Evolutionary conservation across 139 green algal genomes (phyloP).

Genomic region (Chlorella sp.): DNA sequence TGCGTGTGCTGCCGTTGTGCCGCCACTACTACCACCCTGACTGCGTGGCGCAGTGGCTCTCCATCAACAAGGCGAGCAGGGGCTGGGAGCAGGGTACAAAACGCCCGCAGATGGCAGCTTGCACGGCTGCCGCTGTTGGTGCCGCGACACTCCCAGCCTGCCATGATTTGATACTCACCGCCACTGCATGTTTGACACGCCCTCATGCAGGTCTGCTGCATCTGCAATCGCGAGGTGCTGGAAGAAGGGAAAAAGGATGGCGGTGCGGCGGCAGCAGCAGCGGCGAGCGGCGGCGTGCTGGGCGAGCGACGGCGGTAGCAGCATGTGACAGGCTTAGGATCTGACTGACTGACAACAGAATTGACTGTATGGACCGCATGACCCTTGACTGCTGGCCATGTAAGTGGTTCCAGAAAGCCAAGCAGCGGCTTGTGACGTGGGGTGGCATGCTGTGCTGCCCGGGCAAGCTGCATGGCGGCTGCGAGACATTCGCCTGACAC

Average conservation of each 20-base stretch:
- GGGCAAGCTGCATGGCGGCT: not conserved
- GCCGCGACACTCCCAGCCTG: not conserved
- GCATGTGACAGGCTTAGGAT: not conserved
- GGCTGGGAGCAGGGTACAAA: not conserved
- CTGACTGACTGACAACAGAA: not conserved
- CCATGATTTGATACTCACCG: not conserved
- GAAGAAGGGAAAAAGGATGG: not conserved
- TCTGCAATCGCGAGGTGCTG: conserved; percentile 38
- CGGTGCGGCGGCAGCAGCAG: not conserved
- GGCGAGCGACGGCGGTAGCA: conserved; percentile 1
- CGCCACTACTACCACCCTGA: conserved; percentile 54
- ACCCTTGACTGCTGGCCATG: no score
- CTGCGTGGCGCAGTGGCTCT: conserved; percentile 50
- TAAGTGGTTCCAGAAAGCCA: no score
- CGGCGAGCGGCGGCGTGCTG: conserved; percentile 2
- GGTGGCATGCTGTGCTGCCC: not conserved
- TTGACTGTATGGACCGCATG: not conserved
- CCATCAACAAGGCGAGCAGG: conserved; percentile 48
- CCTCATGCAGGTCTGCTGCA: conserved; percentile 39
- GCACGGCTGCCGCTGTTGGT: not conserved
- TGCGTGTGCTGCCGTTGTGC: conserved; percentile 50
- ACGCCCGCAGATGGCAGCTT: not conserved
- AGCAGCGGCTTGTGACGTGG: not conserved
- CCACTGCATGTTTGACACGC: not conserved
- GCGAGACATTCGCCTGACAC: not conserved